phyloP scores from a whole-genome alignment of 495 filamentous ascomycete genomes.

The Aspergillus haitiensis region DNA sequence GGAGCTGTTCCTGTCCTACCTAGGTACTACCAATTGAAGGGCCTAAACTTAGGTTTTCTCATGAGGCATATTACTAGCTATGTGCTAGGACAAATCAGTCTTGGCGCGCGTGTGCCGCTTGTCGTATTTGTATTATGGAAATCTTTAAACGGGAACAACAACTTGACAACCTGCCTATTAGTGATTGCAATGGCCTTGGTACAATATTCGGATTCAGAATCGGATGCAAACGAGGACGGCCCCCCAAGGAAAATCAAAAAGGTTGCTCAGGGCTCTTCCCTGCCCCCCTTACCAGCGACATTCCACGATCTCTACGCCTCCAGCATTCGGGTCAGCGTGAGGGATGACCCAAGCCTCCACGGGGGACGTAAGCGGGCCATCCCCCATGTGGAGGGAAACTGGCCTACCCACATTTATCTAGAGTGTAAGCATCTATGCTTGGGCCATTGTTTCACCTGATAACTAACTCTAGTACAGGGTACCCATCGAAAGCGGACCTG shows the following conservation, averaged over 20 bases:
- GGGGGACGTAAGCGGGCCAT: slow-evolving; percentile 76
- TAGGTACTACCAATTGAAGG: too few relatives aligned
- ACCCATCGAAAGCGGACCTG: slow-evolving; percentile 61
- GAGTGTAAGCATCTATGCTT: slow-evolving; percentile 68
- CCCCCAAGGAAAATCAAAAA: slow-evolving; percentile 32
- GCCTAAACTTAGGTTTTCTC: too few relatives aligned
- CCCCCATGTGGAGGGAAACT: slow-evolving; percentile 85
- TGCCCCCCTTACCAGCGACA: slow-evolving; percentile 77
- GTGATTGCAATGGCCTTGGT: slow-evolving; percentile 57
- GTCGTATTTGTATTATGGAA: background rate
- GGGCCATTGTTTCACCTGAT: background rate
- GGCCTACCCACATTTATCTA: slow-evolving; percentile 89
- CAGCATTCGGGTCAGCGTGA: slow-evolving; percentile 65
- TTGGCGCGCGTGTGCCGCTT: background rate
- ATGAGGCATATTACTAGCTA: too few relatives aligned
- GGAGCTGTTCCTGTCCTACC: too few relatives aligned
- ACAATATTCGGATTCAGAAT: slow-evolving; percentile 71
- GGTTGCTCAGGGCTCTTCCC: slow-evolving; percentile 29
- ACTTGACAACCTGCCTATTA: background rate
- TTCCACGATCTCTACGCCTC: slow-evolving; percentile 93
- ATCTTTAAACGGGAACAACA: background rate
- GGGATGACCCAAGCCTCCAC: slow-evolving; percentile 82
- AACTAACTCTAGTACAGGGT: slow-evolving; percentile 58
- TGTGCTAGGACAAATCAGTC: background rate
- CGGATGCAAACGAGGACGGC: slow-evolving; percentile 41